phyloP scores from a whole-genome alignment of 73 alveolate species.

The Tetrahymena thermophila region DNA sequence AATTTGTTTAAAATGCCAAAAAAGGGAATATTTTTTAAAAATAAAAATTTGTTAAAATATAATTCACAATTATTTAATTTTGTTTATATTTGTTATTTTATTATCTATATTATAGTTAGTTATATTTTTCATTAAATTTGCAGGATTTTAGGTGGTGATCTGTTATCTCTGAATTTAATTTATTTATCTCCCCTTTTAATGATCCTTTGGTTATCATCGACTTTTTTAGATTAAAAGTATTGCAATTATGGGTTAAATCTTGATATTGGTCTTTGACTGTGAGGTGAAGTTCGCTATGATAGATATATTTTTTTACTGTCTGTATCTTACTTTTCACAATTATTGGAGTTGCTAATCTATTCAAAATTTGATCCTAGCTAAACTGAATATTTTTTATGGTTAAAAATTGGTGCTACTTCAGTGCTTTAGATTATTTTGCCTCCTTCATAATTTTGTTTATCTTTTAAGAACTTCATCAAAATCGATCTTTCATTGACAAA shows the following conservation, averaged over 20 bases:
- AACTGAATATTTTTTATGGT: neutral
- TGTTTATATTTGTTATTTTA: neutral
- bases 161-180: neutral
- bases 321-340: neutral
- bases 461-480: neutral
- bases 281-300: neutral
- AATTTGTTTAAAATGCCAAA: no score
- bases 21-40: no score
- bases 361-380: neutral
- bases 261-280: neutral
- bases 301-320: neutral
- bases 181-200: neutral
- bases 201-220: neutral
- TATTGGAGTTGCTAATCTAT: neutral
- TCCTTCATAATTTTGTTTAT: neutral
- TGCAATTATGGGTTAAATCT: neutral
- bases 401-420: neutral
- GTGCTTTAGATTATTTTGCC: neutral
- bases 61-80: no score
- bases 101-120: no score
- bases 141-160: neutral
- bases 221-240: neutral
- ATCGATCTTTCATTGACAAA: neutral
- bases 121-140: neutral
- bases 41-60: no score